Conservation (phyloP, 352 stramenopile species). For the Phytophthora pseudosyringae region DNA sequence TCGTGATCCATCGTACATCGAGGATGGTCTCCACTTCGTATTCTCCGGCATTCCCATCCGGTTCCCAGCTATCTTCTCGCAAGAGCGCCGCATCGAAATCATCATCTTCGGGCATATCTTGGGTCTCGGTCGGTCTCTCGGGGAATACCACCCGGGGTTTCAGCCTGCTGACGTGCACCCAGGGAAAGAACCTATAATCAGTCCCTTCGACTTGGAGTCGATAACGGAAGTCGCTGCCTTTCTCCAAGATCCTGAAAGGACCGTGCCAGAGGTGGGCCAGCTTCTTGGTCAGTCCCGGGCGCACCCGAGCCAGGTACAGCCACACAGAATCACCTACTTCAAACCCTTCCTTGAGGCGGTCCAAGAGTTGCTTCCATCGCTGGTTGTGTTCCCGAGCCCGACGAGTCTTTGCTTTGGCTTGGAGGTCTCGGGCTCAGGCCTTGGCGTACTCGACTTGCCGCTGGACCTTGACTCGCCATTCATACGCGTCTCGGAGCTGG, state of each 20-base stretch:
- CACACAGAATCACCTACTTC: no score
- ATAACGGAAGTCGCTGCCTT: no score
- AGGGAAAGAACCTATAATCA: no score
- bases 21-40: background rate
- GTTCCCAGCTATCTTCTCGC: background rate
- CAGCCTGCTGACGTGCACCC: no score
- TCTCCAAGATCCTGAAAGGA: no score
- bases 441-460: slow-evolving; percentile 8
- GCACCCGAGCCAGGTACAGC: no score
- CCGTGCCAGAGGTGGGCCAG: no score
- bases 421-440: slow-evolving; percentile 9
- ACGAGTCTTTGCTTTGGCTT: background rate
- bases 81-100: no score
- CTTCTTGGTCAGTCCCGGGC: no score
- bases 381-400: slow-evolving; percentile 1
- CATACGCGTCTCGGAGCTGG: slow-evolving; percentile 4
- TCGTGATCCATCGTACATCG: background rate
- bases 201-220: no score
- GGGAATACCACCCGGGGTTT: no score
- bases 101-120: background rate
- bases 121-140: no score
- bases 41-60: background rate
- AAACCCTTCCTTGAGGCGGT: background rate
- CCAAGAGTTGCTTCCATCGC: slow-evolving; percentile 1
- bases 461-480: slow-evolving; percentile 4